A percentile compares a stretch with the other conserved stretches of the same genome.
phyloP scores from a whole-genome alignment of 805 yeast genomes.

The Myxozyma geophila region DNA sequence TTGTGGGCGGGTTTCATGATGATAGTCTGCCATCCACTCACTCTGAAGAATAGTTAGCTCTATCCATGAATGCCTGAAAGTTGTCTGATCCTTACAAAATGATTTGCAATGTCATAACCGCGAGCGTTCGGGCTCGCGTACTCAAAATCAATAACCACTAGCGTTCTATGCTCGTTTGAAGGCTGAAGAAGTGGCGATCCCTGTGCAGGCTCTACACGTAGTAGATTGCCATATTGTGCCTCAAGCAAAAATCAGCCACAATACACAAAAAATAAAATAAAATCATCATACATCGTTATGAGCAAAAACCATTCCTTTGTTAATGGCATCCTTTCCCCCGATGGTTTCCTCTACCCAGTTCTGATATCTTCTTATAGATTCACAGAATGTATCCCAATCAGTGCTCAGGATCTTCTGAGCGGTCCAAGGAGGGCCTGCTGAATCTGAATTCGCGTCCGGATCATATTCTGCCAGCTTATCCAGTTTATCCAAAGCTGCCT shows the following conservation, averaged over 20 bases:
- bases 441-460: neutral
- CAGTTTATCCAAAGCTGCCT: slow-evolving; percentile 50
- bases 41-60: slow-evolving; percentile 43
- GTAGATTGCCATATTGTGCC: slow-evolving; percentile 91
- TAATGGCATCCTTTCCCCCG: slow-evolving; percentile 49
- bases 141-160: slow-evolving; percentile 95
- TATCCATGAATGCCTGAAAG: no score
- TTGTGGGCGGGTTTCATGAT: slow-evolving; percentile 61
- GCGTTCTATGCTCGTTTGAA: slow-evolving; percentile 62
- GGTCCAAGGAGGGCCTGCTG: slow-evolving; percentile 22
- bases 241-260: neutral
- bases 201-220: slow-evolving; percentile 58
- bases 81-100: slow-evolving; percentile 51
- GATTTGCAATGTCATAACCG: slow-evolving; percentile 90
- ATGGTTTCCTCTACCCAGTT: slow-evolving; percentile 64
- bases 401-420: slow-evolving; percentile 41
- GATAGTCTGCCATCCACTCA: slow-evolving; percentile 97
- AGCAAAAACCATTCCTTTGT: slow-evolving; percentile 70
- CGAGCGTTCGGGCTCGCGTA: slow-evolving; percentile 90
- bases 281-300: slow-evolving; percentile 69
- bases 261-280: neutral
- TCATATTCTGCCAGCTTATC: slow-evolving; percentile 47
- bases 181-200: slow-evolving; percentile 58
- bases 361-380: slow-evolving; percentile 57
- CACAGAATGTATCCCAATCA: slow-evolving; percentile 57